Conservation (phyloP, 1,139 yeast genomes). For the Nakaseomyces bracarensis region DNA sequence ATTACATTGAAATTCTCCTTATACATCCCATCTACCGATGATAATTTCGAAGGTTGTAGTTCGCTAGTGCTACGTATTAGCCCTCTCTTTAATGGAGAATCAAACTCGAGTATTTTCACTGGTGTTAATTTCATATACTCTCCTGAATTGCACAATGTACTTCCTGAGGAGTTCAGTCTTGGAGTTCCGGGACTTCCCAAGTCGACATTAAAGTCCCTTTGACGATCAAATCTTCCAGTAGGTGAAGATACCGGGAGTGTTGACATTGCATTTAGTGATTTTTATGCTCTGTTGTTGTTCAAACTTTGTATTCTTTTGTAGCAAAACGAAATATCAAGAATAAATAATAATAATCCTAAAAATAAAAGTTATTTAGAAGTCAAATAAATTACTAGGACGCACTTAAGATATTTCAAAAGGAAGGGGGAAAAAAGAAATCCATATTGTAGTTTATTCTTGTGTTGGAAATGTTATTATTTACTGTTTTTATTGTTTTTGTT, state of each 20-base stretch:
- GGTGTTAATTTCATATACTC: conserved; percentile 20
- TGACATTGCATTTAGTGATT: conserved; percentile 4
- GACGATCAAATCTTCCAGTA: conserved; percentile 1
- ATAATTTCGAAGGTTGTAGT: conserved; percentile 6
- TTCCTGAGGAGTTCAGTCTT: conserved; percentile 2
- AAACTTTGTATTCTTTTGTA: too few relatives aligned
- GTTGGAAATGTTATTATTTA: neutral
- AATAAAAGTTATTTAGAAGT: too few relatives aligned
- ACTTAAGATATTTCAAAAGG: neutral
- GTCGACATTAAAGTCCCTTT: neutral
- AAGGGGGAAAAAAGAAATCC: neutral
- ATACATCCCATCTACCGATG: conserved; percentile 12
- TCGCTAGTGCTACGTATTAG: conserved; percentile 2
- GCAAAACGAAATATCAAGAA: too few relatives aligned
- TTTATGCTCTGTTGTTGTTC: too few relatives aligned
- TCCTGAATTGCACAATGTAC: conserved; percentile 3
- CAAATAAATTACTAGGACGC: too few relatives aligned
- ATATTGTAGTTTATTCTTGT: conserved; percentile 1
- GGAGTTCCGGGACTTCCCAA: conserved; percentile 5
- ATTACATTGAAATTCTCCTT: conserved; percentile 31
- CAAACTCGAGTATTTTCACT: conserved; percentile 18
- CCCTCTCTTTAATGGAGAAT: conserved; percentile 16
- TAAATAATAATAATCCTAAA: too few relatives aligned
- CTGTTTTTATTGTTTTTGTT: neutral
- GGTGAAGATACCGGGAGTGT: conserved; percentile 7